These are phyloP conservation scores for Circinella umbellata DNA, from an alignment of 371 early-diverging fungal species.

Conservation along the genomic window DNA sequence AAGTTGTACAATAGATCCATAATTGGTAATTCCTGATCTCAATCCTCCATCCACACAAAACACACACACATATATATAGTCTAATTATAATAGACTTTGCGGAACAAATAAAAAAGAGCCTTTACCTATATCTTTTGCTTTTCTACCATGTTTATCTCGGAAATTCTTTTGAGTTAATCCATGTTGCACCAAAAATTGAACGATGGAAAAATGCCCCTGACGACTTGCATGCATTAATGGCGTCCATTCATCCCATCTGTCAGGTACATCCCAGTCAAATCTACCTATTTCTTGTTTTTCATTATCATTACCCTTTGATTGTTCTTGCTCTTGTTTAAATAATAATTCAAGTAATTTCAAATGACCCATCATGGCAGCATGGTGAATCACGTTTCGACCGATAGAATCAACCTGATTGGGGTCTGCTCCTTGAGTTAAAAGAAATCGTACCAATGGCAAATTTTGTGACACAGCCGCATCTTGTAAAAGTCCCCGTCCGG, in stretches of 20 bases:
- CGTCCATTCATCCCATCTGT: constrained; percentile 58
- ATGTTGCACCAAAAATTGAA: constrained; percentile 35
- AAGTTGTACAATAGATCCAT: background rate
- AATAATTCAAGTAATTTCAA: constrained; percentile 35
- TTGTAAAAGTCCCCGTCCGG: constrained; percentile 47
- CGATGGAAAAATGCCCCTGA: constrained; percentile 39
- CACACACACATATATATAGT: background rate
- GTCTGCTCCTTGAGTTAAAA: constrained; percentile 40
- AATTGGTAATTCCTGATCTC: background rate
- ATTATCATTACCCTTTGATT: background rate
- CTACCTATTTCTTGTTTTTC: background rate
- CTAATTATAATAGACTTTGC: too few relatives aligned
- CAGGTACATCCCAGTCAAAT: constrained; percentile 38
- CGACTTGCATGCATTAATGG: constrained; percentile 55
- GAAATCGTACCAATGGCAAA: constrained; percentile 28
- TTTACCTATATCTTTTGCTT: constrained; percentile 48
- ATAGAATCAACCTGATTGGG: constrained; percentile 45
- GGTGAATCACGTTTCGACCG: constrained; percentile 52
- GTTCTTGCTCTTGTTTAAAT: constrained; percentile 1
- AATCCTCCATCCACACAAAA: too few relatives aligned
- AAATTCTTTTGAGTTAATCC: constrained; percentile 20
- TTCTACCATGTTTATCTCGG: constrained; percentile 48
- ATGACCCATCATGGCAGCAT: constrained; percentile 56
- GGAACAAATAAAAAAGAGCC: too few relatives aligned
- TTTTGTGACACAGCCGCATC: constrained; percentile 51